These are phyloP conservation scores for Verticillium alfalfae DNA, from an alignment of 2,329 filamentous ascomycete genomes.

Conservation along the genomic window DNA sequence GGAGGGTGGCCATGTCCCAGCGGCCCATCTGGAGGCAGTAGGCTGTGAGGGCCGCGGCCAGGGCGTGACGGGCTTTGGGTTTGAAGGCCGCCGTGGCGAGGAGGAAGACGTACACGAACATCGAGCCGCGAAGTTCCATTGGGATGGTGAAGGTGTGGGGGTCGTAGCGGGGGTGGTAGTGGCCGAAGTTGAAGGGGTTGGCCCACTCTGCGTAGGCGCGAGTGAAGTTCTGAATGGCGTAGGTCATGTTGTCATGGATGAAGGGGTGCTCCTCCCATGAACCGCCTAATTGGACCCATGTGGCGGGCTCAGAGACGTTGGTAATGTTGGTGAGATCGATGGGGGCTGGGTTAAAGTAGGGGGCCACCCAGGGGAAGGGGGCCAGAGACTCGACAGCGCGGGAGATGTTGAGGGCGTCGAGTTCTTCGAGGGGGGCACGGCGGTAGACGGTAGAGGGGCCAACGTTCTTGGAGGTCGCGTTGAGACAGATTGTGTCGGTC, in stretches of 20 bases:
- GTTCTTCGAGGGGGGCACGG: conserved; percentile 13
- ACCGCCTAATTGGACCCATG: conserved; percentile 30
- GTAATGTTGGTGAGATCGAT: conserved; percentile 14
- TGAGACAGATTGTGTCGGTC: conserved; percentile 25
- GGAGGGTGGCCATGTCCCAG: conserved; percentile 34
- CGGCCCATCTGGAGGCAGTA: conserved; percentile 27
- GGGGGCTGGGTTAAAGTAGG: conserved; percentile 6
- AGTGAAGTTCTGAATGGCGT: conserved; percentile 30
- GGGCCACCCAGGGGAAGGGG: conserved; percentile 1
- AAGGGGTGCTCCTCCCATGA: conserved; percentile 34
- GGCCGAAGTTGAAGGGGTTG: conserved; percentile 32
- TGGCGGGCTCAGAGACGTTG: conserved; percentile 27
- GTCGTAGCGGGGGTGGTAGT: conserved; percentile 32
- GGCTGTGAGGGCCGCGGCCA: conserved; percentile 21
- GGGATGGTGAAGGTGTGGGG: conserved; percentile 35
- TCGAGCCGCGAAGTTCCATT: conserved; percentile 33
- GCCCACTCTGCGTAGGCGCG: conserved; percentile 31
- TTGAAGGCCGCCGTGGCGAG: conserved; percentile 29
- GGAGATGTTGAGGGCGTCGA: conserved; percentile 4
- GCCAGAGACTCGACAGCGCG: neutral
- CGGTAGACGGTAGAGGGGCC: conserved; percentile 22
- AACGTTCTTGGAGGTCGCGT: conserved; percentile 19
- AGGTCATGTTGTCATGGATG: conserved; percentile 29
- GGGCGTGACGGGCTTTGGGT: conserved; percentile 22
- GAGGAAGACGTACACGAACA: conserved; percentile 32